Conservation (phyloP, 2,329 filamentous ascomycete genomes). For the Fusarium cicatricum region DNA sequence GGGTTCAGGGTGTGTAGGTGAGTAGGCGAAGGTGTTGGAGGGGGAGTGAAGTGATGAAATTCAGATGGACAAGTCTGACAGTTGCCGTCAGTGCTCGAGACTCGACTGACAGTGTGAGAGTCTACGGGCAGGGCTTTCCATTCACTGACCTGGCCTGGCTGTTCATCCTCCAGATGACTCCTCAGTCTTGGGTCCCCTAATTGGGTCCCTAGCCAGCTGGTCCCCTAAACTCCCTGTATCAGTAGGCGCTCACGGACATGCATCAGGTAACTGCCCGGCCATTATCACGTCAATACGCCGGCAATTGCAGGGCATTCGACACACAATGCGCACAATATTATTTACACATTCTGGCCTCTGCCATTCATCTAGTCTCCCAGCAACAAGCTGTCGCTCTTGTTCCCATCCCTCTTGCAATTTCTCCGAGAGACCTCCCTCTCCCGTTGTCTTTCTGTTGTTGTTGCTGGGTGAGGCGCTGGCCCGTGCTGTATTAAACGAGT, state of each 20-base stretch:
- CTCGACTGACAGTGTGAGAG: too few relatives aligned
- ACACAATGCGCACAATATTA: too few relatives aligned
- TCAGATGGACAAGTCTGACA: not conserved
- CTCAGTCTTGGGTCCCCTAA: conserved; percentile 5
- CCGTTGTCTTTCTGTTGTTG: conserved; percentile 11
- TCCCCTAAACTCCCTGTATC: conserved; percentile 9
- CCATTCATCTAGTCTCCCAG: too few relatives aligned
- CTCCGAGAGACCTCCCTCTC: too few relatives aligned
- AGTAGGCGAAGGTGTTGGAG: conserved; percentile 6
- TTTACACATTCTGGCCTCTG: too few relatives aligned
- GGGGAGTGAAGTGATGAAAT: conserved; percentile 3
- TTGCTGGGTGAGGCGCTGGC: conserved; percentile 42
- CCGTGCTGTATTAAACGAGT: conserved; percentile 45
- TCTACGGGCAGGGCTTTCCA: not conserved
- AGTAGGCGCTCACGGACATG: conserved; percentile 16
- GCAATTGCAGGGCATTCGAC: too few relatives aligned
- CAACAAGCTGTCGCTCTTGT: too few relatives aligned
- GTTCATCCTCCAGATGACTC: not conserved
- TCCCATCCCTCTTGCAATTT: conserved; percentile 12
- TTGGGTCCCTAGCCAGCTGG: too few relatives aligned
- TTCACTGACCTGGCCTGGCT: too few relatives aligned
- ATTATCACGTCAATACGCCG: conserved; percentile 27
- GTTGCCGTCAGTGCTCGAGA: not conserved
- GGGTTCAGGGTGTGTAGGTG: conserved; percentile 4
- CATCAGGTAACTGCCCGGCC: too few relatives aligned